Evolutionary conservation across 225 moss, liverwort and hornwort species (phyloP), one percentile per base, ranked within the genome.

Genomic region (Pseudoscleropodium purum): DNA sequence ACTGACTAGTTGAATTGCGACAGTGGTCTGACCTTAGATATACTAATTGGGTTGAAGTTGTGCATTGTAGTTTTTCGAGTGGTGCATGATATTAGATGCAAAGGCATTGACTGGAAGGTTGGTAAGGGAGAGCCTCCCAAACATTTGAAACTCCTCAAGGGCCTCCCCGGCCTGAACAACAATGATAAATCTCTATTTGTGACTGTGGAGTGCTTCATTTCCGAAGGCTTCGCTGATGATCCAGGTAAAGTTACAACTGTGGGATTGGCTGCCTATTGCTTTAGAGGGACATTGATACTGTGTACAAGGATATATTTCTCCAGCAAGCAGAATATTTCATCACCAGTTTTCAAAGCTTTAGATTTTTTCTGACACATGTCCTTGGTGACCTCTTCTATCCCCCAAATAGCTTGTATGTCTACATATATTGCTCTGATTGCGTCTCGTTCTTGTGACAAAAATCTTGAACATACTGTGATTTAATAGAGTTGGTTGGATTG

Each of bases 201-300:
- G 74, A 94, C 93, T 13, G 91, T 94, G 45, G 94, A 94, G 86
- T 94, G 91, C 87, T 93, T 94, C 75, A 86, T 94, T 84, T 93
- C 91, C 43, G 94, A 93, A 45, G 93, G 93, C 49, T 87, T 93
- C 36, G 64, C 90, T 37, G 94, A 93, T 30, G 88, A 87, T 75
- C 86, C 86, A 88, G 94, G 93, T 93, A 89, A 56, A 26, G 25
- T 54, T 27, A 54, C 61, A 41, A 56, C 79, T 74, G 57, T 41
- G 25, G 21, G 51, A 85, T 88, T 91, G 63, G 7, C 26, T 80
- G 61, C 52, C 37, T 51, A 20, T 85, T 85, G 34, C 18, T 82
- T 21, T 26, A 18, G 30, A 45, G 23, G 25, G 52, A 61, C 65
- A 29, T 61, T 70, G 79, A 45, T 18, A 25, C 68, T 62, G 29